Percentiles rank a stretch among this genome's conserved stretches.
Conservation (phyloP, 2,329 filamentous ascomycete species). For the Beauveria rudraprayagi region DNA sequence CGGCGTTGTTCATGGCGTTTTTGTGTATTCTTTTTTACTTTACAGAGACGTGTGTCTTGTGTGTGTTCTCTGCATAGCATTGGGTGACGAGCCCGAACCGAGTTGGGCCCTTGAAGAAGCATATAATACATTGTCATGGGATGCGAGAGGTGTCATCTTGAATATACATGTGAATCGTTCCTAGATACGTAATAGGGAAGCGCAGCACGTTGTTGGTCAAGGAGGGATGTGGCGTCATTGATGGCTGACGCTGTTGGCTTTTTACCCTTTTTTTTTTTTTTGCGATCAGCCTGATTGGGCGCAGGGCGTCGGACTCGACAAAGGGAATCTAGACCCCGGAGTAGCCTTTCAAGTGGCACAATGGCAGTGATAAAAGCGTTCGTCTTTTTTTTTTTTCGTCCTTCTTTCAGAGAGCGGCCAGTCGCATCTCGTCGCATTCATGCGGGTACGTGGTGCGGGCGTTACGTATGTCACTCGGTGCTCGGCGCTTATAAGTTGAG, state of each 20-base stretch:
- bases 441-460: background rate
- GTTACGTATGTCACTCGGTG: background rate
- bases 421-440: slow-evolving; percentile 1
- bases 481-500: background rate
- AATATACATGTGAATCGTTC: background rate
- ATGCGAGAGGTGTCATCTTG: background rate
- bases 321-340: too few species aligned
- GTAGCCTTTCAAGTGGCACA: background rate
- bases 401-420: background rate
- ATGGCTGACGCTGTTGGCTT: background rate
- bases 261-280: too few species aligned
- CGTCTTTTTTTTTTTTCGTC: background rate
- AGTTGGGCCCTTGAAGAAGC: background rate
- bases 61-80: slow-evolving; percentile 9
- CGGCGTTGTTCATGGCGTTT: slow-evolving; percentile 9
- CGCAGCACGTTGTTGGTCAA: background rate
- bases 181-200: background rate
- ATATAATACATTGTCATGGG: slow-evolving; percentile 6
- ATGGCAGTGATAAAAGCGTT: background rate
- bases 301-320: background rate
- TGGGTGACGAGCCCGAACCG: background rate
- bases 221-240: background rate
- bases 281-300: too few species aligned
- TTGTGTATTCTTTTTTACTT: background rate
- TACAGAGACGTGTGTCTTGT: background rate